Base-by-base conservation (phyloP, 2,329 filamentous ascomycete species). In the Phialemoniopsis sp. region DNA sequence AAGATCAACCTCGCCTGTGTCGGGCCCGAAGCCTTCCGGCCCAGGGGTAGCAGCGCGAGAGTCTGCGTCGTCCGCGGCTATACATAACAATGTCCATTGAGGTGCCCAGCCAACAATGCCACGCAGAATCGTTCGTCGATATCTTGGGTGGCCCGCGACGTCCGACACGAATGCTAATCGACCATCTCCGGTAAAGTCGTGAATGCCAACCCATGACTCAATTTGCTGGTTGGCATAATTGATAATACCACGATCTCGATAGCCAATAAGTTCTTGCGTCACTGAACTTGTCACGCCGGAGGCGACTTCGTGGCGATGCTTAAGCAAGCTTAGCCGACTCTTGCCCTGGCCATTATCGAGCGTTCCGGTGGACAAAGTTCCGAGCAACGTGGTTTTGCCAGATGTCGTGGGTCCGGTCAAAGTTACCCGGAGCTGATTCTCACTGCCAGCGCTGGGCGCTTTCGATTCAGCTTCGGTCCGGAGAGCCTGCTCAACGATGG, bases 51-150 rank as follows among this genome's bases (percentile, higher is more conserved):
- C 21, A 10, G 21, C 21, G 58, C 53, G 32, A 34, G 58, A 52
- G 12, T 84, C 79, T 10, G 74, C 70, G 46, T 85, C 85, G 53
- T 93, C 86, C 29, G 88, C 89, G 34, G 89, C 82, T 45, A 97
- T 80, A 50, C 94, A 96, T 3, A 97, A 72, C 16, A 95, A 62
- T 2, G 87, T 89, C 84, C 93, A 98, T 57, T 97, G 89, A 8
- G 93, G 93, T 29, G 87, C 87, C 90, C 93, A 97, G 34, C 90
- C 93, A 46, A 98, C 76, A n/a, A 98, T 70, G 1, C 90, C 89
- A 43, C 91, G 80, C 38, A 97, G 71, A 3, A 89, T 91, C 6
- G 91, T 97, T 40, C 93, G 82, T 35, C 89, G 79, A 60, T 93
- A 98, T 33, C 89, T 81, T 29, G 90, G 85, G 47, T 95, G 87